Base-by-base conservation (phyloP, 257 asterid genomes). In the Przewalskia tangutica region DNA sequence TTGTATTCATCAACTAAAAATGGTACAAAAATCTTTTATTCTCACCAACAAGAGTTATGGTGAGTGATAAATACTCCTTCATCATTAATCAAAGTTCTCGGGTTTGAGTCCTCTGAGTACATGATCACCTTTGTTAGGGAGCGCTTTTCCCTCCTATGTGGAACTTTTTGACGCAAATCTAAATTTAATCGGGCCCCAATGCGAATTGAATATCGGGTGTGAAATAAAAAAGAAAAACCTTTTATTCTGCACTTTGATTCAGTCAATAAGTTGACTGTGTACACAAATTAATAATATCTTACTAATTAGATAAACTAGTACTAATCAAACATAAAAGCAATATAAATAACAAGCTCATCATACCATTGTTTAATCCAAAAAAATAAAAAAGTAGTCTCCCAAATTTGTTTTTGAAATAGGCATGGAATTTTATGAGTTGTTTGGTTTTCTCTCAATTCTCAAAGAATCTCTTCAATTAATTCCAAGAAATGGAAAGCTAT, bases 381-480 rank as follows among this genome's bases (percentile, higher is more conserved):
- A 70, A n/a, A 40, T 0, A 17, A 42, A 20, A 62, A 4, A 40
- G 4, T 7, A n/a, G n/a, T n/a, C 77, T 42, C 77, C 6, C 14
- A 70, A 70, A 70, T 0, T 9, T 4, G 12, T 12, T 8, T 27
- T 23, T 62, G 8, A 0, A 56, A 27, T 48, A 78, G 63, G 9
- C 17, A 65, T 54, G 14, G 54, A 82, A 12, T 71, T 78, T 36
- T 55, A 84, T 64, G 16, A 79, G 16, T 55, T 78, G 51, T 76
- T 89, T 68, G 51, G 73, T 38, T 82, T 85, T 48, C 11, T 80
- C 16, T 12, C 65, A 18, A 81, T 84, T 62, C 63, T 89, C 13
- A 82, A 84, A n/a, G 88, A 87, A 4, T 79, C 88, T 58, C 8
- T 84, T 58, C 84, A 84, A 80, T 36, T 89, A n/a, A 56, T 86